These are phyloP conservation scores for Sclerotinia borealis DNA, from an alignment of 2,329 filamentous ascomycete species.

Conservation along the genomic window DNA sequence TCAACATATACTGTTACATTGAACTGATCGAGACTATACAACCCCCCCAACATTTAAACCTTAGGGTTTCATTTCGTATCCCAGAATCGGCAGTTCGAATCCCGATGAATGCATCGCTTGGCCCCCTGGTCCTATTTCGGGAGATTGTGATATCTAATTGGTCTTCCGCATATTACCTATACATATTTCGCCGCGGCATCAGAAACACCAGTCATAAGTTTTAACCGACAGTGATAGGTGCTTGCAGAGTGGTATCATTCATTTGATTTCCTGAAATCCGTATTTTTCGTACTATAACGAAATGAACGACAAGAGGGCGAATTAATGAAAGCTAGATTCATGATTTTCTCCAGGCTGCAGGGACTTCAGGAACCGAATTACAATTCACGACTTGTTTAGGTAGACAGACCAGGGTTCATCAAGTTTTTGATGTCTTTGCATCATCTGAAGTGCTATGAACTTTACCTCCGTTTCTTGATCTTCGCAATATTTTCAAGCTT, in stretches of 20 bases:
- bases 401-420: neutral
- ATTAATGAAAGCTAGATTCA: neutral
- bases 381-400: neutral
- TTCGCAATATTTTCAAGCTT: neutral
- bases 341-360: constrained; percentile 3
- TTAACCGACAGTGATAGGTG: neutral
- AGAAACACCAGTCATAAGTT: neutral
- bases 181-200: neutral
- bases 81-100: neutral
- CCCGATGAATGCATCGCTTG: neutral
- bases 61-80: neutral
- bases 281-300: too few relatives aligned
- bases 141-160: neutral
- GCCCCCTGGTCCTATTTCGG: neutral
- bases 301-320: neutral
- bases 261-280: neutral
- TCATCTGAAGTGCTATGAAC: neutral
- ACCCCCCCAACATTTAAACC: neutral
- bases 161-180: neutral
- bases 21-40: neutral
- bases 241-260: neutral
- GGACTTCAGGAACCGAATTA: constrained; percentile 11
- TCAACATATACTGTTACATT: neutral
- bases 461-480: neutral
- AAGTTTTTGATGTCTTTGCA: neutral